Base-by-base conservation (phyloP, 2,329 filamentous ascomycete species). In the Verticillium albo-atrum region DNA sequence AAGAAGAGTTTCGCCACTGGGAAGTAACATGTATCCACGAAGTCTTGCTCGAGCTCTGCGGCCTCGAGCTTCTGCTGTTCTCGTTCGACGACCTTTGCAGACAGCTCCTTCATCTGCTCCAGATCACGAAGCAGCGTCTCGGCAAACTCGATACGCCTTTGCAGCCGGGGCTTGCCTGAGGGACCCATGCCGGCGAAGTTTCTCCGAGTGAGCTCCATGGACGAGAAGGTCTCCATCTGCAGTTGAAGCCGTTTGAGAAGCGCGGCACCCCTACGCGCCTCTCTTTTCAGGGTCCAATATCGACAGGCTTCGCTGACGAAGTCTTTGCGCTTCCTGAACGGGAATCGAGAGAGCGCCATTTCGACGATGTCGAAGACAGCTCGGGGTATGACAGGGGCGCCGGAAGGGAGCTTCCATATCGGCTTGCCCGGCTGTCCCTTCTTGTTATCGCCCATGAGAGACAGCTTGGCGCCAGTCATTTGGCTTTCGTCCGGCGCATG, bases 281-380 rank as follows among this genome's bases (percentile, higher is more conserved):
- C 95, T 59, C 95, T 87, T 77, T 99, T 99, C 63, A 99, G 75
- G 0, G 95, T 98, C 95, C 95, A 99, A 75, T 98, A 99, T 67
- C 92, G 92, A 77, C 94, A 98, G 2, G 91, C 91, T 73, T 97
- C 94, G 60, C 92, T 89, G 2, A 96, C 88, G 72, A 92, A 99
- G 62, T 97, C 93, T 70, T 96, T 97, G 57, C 92, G 87, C 71
- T 95, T 96, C 30, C 89, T 86, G 60, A 87, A 78, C 35, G 86
- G 85, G 71, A 98, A 98, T 54, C 91, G 87, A 63, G 89, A 85
- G 34, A 99, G 82, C 0, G 93, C 91, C 52, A 86, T 85, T 66
- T 97, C 91, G 25, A 99, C 92, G 28, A 89, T 88, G 65, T 94
- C 90, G 62, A 92, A 92, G 3, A 98, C 89, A 2, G 90, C 88